Evolutionary conservation across 2,329 filamentous ascomycete genomes (phyloP).

Genomic region (Penicillium sp.): DNA sequence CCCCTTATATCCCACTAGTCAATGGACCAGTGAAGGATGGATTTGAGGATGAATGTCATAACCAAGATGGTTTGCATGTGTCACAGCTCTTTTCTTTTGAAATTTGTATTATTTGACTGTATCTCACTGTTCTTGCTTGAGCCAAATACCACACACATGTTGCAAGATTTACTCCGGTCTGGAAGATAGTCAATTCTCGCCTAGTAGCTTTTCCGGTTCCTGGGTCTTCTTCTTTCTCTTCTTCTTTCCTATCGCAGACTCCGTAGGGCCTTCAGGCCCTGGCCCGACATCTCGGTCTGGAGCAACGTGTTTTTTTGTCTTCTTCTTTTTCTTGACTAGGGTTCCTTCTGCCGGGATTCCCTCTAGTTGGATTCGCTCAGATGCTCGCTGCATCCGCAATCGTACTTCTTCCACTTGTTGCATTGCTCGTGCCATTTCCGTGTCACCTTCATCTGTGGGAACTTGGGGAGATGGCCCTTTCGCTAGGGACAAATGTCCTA

Average conservation of each 20-base stretch:
- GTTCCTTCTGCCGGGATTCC: constrained; percentile 47
- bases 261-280: neutral
- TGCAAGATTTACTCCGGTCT: neutral
- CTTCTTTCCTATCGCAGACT: neutral
- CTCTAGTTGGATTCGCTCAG: constrained; percentile 51
- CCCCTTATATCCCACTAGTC: neutral
- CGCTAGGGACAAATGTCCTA: constrained; percentile 70
- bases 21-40: neutral
- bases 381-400: constrained; percentile 70
- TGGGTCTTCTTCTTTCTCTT: constrained; percentile 4
- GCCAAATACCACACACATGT: constrained; percentile 1
- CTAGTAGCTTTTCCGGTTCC: neutral
- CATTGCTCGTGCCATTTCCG: constrained; percentile 84
- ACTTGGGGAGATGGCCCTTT: constrained; percentile 38
- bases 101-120: constrained; percentile 8
- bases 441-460: constrained; percentile 67
- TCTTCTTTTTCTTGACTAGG: constrained; percentile 58
- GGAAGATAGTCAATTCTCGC: neutral
- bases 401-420: constrained; percentile 82
- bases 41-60: neutral
- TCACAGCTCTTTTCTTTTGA: neutral
- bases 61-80: neutral
- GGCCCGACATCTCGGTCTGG: neutral
- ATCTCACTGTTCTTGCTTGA: neutral
- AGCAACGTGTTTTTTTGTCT: constrained; percentile 18